phyloP scores from a whole-genome alignment of 352 stramenopile genomes.

The Phytophthora tubulina region DNA sequence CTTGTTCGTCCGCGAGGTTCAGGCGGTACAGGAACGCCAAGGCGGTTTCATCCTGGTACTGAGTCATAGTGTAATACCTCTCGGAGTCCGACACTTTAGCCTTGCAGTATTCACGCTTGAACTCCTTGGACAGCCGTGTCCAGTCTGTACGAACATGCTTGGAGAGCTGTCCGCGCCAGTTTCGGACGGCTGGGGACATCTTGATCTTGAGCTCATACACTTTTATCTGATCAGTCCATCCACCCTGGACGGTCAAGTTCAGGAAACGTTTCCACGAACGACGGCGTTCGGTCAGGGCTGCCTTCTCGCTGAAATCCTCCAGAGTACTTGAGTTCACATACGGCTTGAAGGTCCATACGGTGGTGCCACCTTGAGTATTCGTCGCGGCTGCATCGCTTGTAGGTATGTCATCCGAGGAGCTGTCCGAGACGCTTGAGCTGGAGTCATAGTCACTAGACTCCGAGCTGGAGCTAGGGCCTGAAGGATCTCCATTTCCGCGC shows the following conservation, averaged over 20 bases:
- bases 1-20: not conserved
- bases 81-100: not conserved
- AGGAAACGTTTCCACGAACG: not conserved
- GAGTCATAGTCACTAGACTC: not conserved
- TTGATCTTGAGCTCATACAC: not conserved
- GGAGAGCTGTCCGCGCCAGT: not conserved
- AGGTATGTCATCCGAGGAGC: not conserved
- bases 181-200: not conserved
- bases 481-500: not conserved
- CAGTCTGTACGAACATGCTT: not conserved
- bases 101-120: slow-evolving; percentile 6
- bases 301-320: not conserved
- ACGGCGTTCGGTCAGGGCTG: not conserved
- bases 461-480: not conserved
- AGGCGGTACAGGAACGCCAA: not conserved
- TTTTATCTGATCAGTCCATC: not conserved
- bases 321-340: not conserved
- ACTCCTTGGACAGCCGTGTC: not conserved
- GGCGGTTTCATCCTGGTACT: not conserved
- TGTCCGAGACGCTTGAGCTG: not conserved
- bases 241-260: no score
- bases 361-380: not conserved
- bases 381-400: not conserved
- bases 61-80: not conserved
- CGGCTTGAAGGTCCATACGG: not conserved